Evolutionary conservation across 1,284 basidiomycete species (phyloP).

Genomic region (Pholiota adiposa): DNA sequence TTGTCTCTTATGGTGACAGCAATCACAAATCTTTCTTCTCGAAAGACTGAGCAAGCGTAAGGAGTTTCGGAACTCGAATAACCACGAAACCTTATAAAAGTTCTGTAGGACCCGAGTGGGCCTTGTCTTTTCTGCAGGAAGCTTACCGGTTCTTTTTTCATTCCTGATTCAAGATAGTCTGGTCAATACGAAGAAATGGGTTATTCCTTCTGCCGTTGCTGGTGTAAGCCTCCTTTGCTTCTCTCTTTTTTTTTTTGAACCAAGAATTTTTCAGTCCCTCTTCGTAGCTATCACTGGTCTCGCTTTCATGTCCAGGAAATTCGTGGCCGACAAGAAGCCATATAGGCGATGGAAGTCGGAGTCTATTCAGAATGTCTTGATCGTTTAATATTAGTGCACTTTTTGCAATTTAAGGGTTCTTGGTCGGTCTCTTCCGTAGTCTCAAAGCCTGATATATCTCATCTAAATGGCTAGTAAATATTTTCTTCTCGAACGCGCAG

Average conservation of each 20-base stretch:
- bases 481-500: conserved; percentile 9
- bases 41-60: conserved; percentile 26
- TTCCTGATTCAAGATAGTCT: conserved; percentile 24
- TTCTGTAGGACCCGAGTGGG: conserved; percentile 26
- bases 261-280: too few species aligned
- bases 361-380: conserved; percentile 5
- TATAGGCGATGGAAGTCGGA: conserved; percentile 4
- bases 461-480: conserved; percentile 2
- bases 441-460: background rate
- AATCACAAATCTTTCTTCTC: conserved; percentile 22
- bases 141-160: conserved; percentile 24
- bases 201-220: conserved; percentile 22
- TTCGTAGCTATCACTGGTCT: conserved; percentile 22
- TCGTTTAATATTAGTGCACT: conserved; percentile 7
- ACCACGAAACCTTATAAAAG: background rate
- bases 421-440: background rate
- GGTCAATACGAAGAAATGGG: conserved; percentile 24
- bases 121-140: conserved; percentile 24
- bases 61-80: background rate
- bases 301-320: conserved; percentile 20
- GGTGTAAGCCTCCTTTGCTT: conserved; percentile 23
- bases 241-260: too few species aligned
- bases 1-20: conserved; percentile 27
- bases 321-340: conserved; percentile 11
- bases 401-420: background rate